phyloP scores from a whole-genome alignment of 208 protist species.

The Trypanosoma lewisi region DNA sequence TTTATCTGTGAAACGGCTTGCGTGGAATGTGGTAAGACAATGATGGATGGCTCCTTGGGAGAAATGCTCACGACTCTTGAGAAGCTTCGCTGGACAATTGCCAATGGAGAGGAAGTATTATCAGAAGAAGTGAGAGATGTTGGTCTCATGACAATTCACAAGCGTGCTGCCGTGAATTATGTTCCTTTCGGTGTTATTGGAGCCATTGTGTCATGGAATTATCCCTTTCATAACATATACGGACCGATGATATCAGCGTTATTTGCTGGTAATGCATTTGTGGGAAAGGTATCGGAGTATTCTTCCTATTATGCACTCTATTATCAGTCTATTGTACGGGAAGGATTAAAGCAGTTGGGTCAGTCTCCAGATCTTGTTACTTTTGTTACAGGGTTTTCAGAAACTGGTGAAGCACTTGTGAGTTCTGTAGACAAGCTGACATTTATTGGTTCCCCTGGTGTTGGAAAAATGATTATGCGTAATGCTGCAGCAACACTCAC shows the following conservation, averaged over 20 bases:
- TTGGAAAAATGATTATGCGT: conserved; percentile 91
- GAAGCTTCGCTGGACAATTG: conserved; percentile 89
- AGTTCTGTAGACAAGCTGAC: conserved; percentile 91
- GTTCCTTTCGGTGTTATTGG: conserved; percentile 91
- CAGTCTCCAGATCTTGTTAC: conserved; percentile 89
- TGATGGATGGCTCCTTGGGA: conserved; percentile 89
- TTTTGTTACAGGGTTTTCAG: conserved; percentile 93
- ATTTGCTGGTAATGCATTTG: conserved; percentile 93
- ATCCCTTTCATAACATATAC: conserved; percentile 95
- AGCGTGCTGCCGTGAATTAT: conserved; percentile 81
- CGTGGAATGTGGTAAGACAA: conserved; percentile 90
- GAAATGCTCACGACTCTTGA: conserved; percentile 92
- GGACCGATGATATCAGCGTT: conserved; percentile 93
- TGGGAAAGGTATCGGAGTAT: conserved; percentile 94
- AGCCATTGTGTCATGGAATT: conserved; percentile 95
- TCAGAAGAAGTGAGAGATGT: conserved; percentile 79
- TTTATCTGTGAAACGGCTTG: conserved; percentile 86
- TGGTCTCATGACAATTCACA: conserved; percentile 87
- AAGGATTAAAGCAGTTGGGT: conserved; percentile 82
- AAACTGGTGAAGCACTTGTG: conserved; percentile 89
- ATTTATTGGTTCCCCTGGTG: conserved; percentile 88
- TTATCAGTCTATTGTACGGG: conserved; percentile 90
- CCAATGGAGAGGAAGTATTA: conserved; percentile 78
- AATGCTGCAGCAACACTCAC: conserved; percentile 89
- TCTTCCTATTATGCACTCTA: conserved; percentile 91